Conservation (phyloP, 352 stramenopile genomes). For the Globisporangium camurandrum region DNA sequence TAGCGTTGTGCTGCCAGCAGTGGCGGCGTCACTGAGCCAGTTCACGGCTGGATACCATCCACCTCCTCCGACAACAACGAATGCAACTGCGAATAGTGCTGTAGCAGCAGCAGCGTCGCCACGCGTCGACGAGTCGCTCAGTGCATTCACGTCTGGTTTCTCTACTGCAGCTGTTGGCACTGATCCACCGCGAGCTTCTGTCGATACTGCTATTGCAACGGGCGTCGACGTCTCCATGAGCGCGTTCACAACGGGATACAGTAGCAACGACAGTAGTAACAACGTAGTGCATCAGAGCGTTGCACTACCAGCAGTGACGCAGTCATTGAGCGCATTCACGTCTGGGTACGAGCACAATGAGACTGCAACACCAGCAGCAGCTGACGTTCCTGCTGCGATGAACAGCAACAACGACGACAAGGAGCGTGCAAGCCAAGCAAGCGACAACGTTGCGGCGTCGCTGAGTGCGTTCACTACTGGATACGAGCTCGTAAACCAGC, state of each 20-base stretch:
- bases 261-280: background rate
- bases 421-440: too few relatives aligned
- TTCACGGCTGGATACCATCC: constrained; percentile 19
- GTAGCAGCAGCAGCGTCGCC: background rate
- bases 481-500: constrained; percentile 4
- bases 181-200: too few relatives aligned
- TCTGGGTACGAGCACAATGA: background rate
- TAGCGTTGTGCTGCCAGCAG: background rate
- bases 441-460: constrained; percentile 6
- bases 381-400: too few relatives aligned
- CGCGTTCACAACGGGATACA: constrained; percentile 21
- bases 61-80: background rate
- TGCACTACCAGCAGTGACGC: constrained; percentile 4
- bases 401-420: too few relatives aligned
- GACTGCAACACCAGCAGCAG: background rate
- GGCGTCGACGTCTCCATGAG: constrained; percentile 28
- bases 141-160: constrained; percentile 30
- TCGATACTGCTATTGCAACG: too few relatives aligned
- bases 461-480: constrained; percentile 25
- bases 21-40: constrained; percentile 11
- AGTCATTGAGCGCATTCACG: constrained; percentile 23
- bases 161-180: constrained; percentile 6
- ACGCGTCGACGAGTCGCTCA: constrained; percentile 26
- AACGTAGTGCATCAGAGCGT: constrained; percentile 2
- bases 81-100: background rate